Base-by-base conservation (phyloP, 352 stramenopile genomes). In the Phytophthora palmivora region DNA sequence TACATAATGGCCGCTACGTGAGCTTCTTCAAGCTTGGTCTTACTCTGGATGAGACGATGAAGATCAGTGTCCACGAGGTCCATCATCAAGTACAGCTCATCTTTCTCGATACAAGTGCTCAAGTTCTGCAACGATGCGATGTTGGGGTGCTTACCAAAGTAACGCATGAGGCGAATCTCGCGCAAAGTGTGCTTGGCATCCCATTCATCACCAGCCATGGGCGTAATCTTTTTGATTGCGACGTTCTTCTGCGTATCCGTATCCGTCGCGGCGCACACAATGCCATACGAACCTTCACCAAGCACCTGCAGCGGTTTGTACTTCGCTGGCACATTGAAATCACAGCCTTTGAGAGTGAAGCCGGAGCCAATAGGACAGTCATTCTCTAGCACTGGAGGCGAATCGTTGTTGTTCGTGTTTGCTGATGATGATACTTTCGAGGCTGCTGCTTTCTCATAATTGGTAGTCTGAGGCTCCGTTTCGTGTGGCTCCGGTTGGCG, bases 21-120 rank as follows among this genome's bases (percentile, higher is more conserved):
- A 22, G 85, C 78, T 51, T 92, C 82, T 44, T 92, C 81, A 9
- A 95, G 81, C 54, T 92, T 95, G 5, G 86, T 95, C 52, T 93
- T 92, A 71, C 79, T 94, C 70, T 95, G 88, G 37, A 97, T 96
- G 55, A 97, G 79, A 0, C 87, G 77, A 42, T 96, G 90, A 32
- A 98, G 76, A 69, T 98, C 94, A 5, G 87, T 98, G 65, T 98
- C 94, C 9, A 98, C 87, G 32, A 98, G 82, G 39, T 98, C 89
- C 94, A 98, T 98, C 67, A 97, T 96, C 59, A 98, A 91, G 67
- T 98, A 98, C 15, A 98, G 77, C 67, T 97, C 93, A 67, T 98
- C 92, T 43, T 97, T 91, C 24, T 86, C 83, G 12, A 83, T 84
- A 47, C 85, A 94, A 15, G 83, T 94, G 70, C 85, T 94, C 50